These are phyloP conservation scores for Trichosporon inkin DNA, from an alignment of 1,284 basidiomycete species.

Conservation along the genomic window DNA sequence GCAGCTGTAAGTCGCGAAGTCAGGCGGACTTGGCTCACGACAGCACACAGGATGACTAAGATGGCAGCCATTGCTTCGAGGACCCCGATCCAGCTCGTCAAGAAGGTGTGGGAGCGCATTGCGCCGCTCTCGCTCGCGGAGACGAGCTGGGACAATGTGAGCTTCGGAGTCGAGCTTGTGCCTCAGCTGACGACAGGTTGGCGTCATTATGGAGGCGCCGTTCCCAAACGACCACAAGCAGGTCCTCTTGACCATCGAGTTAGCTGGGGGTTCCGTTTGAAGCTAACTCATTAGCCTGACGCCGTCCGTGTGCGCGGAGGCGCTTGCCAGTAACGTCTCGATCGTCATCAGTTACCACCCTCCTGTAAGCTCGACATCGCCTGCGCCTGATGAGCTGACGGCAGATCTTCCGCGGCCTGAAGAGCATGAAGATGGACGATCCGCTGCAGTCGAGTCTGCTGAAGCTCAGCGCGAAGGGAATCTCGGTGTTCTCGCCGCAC, in stretches of 20 bases:
- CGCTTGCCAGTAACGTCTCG: slow-evolving; percentile 60
- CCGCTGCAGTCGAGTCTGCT: slow-evolving; percentile 77
- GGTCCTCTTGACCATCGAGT: slow-evolving; percentile 83
- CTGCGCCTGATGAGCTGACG: slow-evolving; percentile 3
- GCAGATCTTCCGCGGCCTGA: slow-evolving; percentile 71
- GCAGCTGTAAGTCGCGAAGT: neutral
- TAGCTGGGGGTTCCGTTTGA: slow-evolving; percentile 31
- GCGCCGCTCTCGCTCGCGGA: slow-evolving; percentile 78
- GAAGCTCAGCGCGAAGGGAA: slow-evolving; percentile 69
- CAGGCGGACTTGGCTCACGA: neutral
- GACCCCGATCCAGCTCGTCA: slow-evolving; percentile 41
- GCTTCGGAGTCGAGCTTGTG: slow-evolving; percentile 36
- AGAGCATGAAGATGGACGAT: slow-evolving; percentile 70
- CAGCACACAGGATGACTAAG: neutral
- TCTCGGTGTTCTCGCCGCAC: slow-evolving; percentile 84
- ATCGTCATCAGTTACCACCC: slow-evolving; percentile 81
- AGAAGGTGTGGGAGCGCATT: slow-evolving; percentile 58
- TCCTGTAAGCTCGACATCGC: slow-evolving; percentile 49
- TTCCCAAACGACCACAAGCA: slow-evolving; percentile 59
- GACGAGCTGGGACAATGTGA: slow-evolving; percentile 82
- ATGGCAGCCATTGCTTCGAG: slow-evolving; percentile 12
- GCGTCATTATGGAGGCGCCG: slow-evolving; percentile 76
- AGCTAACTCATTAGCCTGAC: slow-evolving; percentile 60
- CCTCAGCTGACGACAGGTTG: slow-evolving; percentile 58
- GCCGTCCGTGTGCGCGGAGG: slow-evolving; percentile 69